Base-by-base conservation (phyloP, 495 filamentous ascomycete genomes). In the Rhypophila decipiens region DNA sequence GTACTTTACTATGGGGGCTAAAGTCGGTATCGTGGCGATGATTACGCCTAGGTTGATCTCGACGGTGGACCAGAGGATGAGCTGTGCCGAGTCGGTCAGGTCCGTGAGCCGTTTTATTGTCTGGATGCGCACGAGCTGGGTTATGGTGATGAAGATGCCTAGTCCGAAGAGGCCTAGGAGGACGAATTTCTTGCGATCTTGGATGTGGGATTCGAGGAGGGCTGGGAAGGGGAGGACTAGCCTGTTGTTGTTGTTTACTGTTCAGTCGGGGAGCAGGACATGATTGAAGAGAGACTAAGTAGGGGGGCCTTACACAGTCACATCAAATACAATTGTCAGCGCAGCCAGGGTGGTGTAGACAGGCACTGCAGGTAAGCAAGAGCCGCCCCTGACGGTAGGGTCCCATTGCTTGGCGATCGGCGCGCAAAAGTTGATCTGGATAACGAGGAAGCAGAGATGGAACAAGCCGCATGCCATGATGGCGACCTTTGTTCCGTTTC, bases 101-200 rank as follows among this genome's bases (percentile, higher is more conserved):
- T 68, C 66, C 24, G 43, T 44, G 2, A 76, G 61, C 34, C 60
- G 58, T 22, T 64, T 67, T 38, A 79, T 62, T 20, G 60, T 73
- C 52, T 74, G 68, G 47, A 80, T 74, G 29, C 76, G 75, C 47
- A 78, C 67, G 44, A 77, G 70, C 52, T 79, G 74, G 46, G 75
- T 76, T 46, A 71, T 48, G 18, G 75, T 76, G 39, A 78, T 63
- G 62, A 80, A 80, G 47, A 75, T 63, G 40, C 72, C 73, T 15
- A 78, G 63, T 18, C 67, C 64, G 58, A 76, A 78, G 47, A 78
- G 59, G 39, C 60, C 64, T 17, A 64, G 58, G 1, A 78, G 64
- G 34, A 73, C 56, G 20, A 71, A 15, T 55, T 75, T 68, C 39
- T 63, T 68, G 12, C 60, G 61, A 12, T 41, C 44, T 17, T 58